Percentiles rank a stretch among this genome's conserved stretches.
phyloP scores from a whole-genome alignment of 2,329 filamentous ascomycete genomes.

The Fusarium paranaense region DNA sequence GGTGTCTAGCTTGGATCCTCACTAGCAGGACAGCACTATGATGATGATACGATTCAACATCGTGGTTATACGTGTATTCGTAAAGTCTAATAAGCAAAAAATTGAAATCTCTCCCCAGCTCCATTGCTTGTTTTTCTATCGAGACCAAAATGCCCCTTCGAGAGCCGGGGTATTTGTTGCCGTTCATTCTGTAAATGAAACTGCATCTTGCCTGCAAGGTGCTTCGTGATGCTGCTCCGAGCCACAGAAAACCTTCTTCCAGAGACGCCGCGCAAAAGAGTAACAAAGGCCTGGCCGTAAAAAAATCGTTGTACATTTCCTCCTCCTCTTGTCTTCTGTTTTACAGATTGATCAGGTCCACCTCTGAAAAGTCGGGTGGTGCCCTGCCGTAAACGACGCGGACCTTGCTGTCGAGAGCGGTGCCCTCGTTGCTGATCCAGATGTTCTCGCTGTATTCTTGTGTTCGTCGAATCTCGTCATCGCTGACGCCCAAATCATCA shows the following conservation, averaged over 20 bases:
- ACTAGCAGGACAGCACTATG: background rate
- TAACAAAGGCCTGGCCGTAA: slow-evolving; percentile 2
- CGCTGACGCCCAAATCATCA: slow-evolving; percentile 89
- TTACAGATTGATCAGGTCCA: slow-evolving; percentile 85
- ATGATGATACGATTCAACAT: background rate
- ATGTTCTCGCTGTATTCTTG: slow-evolving; percentile 80
- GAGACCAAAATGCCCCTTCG: background rate
- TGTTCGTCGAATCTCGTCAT: slow-evolving; percentile 88
- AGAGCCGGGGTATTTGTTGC: slow-evolving; percentile 20
- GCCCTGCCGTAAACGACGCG: slow-evolving; percentile 86
- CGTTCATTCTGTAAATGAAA: slow-evolving; percentile 5
- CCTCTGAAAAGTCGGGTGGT: slow-evolving; percentile 89
- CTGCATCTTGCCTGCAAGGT: slow-evolving; percentile 38
- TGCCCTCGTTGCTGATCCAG: slow-evolving; percentile 95
- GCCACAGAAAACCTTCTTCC: slow-evolving; percentile 3
- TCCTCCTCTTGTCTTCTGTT: background rate
- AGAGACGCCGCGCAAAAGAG: slow-evolving; percentile 20
- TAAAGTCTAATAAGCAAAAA: slow-evolving; percentile 22
- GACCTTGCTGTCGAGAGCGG: slow-evolving; percentile 84
- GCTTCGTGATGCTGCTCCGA: slow-evolving; percentile 11
- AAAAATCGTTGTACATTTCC: background rate
- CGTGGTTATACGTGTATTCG: slow-evolving; percentile 15
- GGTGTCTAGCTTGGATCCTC: background rate
- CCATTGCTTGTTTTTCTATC: slow-evolving; percentile 9
- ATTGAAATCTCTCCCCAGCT: background rate